phyloP scores from a whole-genome alignment of 2,329 filamentous ascomycete genomes.

The Fusarium pseudocircinatum region DNA sequence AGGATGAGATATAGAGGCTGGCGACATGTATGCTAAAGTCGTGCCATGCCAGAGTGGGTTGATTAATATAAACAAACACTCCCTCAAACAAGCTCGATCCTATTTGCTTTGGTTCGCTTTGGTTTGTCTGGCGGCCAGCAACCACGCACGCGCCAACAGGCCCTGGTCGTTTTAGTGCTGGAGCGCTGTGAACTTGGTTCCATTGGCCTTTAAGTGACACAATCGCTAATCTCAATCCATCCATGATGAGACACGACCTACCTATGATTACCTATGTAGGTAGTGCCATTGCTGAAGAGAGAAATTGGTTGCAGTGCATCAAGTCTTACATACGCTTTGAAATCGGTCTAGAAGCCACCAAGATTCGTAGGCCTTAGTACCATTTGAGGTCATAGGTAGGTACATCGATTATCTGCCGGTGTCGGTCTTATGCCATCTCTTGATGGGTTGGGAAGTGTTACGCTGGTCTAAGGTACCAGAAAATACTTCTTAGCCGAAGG shows the following conservation, averaged over 20 bases:
- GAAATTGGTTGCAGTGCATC: neutral
- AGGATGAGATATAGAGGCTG: neutral
- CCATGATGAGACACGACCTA: neutral
- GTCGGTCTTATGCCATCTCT: neutral
- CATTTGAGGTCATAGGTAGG: neutral
- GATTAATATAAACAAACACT: constrained; percentile 5
- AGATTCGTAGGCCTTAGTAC: neutral
- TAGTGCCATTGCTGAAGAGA: neutral
- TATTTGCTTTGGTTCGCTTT: constrained; percentile 13
- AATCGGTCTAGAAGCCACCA: neutral
- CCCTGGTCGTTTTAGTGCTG: constrained; percentile 16
- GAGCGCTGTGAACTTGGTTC: constrained; percentile 15
- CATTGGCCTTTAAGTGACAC: constrained; percentile 5
- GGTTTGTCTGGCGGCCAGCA: constrained; percentile 14
- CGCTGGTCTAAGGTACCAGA: neutral
- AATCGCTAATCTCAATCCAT: constrained; percentile 3
- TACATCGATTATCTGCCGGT: neutral
- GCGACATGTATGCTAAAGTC: neutral
- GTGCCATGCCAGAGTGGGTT: constrained; percentile 23
- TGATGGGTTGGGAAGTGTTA: neutral
- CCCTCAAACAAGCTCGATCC: neutral
- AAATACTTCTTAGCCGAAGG: neutral
- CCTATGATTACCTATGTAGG: neutral
- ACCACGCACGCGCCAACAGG: constrained; percentile 29
- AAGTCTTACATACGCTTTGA: neutral